A percentile compares a stretch with the other conserved stretches of the same genome.
Evolutionary conservation across 2,329 filamentous ascomycete genomes (phyloP).

Genomic region (Fusarium setosum): DNA sequence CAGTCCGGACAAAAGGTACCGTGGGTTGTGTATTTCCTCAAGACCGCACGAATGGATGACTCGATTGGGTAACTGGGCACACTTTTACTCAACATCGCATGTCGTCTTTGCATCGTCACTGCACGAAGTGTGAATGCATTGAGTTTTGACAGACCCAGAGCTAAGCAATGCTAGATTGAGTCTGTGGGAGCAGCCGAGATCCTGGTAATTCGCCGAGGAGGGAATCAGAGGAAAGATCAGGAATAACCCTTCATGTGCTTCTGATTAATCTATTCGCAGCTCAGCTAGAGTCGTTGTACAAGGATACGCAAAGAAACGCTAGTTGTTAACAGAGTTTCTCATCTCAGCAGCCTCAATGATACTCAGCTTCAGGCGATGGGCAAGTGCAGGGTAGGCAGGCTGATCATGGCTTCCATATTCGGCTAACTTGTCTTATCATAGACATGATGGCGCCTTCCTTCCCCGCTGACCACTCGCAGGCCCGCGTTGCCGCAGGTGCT

Average conservation of each 20-base stretch:
- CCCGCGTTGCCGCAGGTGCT: constrained; percentile 20
- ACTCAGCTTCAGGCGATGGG: not conserved
- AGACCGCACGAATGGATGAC: constrained; percentile 1
- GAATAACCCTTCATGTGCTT: not conserved
- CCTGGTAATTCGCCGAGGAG: not conserved
- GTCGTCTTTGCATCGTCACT: constrained; percentile 22
- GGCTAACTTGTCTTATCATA: not conserved
- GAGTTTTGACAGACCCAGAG: constrained; percentile 14
- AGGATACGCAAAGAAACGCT: not conserved
- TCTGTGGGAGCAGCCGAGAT: constrained; percentile 8
- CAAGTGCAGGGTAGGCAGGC: constrained; percentile 21
- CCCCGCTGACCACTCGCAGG: constrained; percentile 17
- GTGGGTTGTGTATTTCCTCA: not conserved
- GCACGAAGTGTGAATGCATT: not conserved
- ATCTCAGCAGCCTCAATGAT: not conserved
- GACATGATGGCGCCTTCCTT: constrained; percentile 6
- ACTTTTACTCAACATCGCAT: constrained; percentile 6
- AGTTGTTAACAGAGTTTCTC: constrained; percentile 7
- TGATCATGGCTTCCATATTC: too few species aligned
- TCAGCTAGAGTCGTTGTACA: not conserved
- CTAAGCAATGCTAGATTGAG: constrained; percentile 8
- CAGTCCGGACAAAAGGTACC: not conserved
- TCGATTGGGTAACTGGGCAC: not conserved
- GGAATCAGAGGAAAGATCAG: constrained; percentile 3
- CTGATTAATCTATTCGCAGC: too few species aligned